Evolutionary conservation across 2,329 filamentous ascomycete genomes (phyloP).

Genomic region (Taxawa tesnikishii): DNA sequence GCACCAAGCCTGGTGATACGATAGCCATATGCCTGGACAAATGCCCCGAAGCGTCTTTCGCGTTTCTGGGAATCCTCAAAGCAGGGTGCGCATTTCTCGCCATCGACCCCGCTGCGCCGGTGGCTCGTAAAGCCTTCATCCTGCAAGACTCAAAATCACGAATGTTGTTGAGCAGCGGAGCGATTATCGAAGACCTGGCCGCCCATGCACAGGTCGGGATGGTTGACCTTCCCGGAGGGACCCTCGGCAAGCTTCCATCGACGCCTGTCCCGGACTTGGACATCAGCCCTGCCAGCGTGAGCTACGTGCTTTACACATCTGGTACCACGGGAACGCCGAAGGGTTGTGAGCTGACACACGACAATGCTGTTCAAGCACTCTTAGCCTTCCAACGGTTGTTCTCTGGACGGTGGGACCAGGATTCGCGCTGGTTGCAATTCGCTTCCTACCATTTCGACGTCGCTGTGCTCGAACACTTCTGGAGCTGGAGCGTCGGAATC

Average conservation of each 20-base stretch:
- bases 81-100: conserved; percentile 72
- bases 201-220: conserved; percentile 20
- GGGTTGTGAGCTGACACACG: conserved; percentile 77
- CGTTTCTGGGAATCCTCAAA: conserved; percentile 72
- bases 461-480: conserved; percentile 85
- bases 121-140: conserved; percentile 65
- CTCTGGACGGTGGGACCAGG: conserved; percentile 54
- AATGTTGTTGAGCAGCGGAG: conserved; percentile 43
- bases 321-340: conserved; percentile 81
- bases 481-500: conserved; percentile 88
- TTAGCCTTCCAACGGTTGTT: conserved; percentile 75
- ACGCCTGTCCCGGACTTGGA: conserved; percentile 20
- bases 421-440: conserved; percentile 81
- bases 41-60: conserved; percentile 71
- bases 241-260: conserved; percentile 20
- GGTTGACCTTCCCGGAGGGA: conserved; percentile 29
- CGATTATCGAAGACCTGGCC: conserved; percentile 4
- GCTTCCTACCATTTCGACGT: conserved; percentile 93
- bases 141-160: conserved; percentile 57
- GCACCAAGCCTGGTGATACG: conserved; percentile 44
- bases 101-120: conserved; percentile 62
- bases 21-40: conserved; percentile 75
- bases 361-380: conserved; percentile 83
- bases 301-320: conserved; percentile 79
- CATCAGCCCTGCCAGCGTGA: conserved; percentile 43